These are phyloP conservation scores for Schwanniomyces pseudopolymorphus DNA, from an alignment of 805 yeast species.

Conservation along the genomic window DNA sequence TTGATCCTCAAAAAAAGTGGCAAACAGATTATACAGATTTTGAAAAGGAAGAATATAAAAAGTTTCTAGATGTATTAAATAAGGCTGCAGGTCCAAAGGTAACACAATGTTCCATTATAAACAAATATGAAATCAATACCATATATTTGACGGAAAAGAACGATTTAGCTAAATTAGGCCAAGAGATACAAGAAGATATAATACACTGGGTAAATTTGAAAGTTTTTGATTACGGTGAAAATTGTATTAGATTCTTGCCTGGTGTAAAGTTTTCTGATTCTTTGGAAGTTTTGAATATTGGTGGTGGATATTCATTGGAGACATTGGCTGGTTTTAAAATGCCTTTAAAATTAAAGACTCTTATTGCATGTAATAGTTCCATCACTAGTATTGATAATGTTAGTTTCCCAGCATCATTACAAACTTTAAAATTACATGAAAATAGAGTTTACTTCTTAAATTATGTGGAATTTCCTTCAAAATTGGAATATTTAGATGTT, in stretches of 20 bases:
- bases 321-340: slow-evolving; percentile 39
- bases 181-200: slow-evolving; percentile 38
- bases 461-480: slow-evolving; percentile 37
- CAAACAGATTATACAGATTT: slow-evolving; percentile 20
- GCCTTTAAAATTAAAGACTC: slow-evolving; percentile 28
- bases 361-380: slow-evolving; percentile 35
- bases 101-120: slow-evolving; percentile 37
- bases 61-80: slow-evolving; percentile 21
- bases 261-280: slow-evolving; percentile 40
- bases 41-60: slow-evolving; percentile 24
- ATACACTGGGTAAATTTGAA: slow-evolving; percentile 32
- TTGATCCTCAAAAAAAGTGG: slow-evolving; percentile 32
- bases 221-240: slow-evolving; percentile 37
- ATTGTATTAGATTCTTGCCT: slow-evolving; percentile 36
- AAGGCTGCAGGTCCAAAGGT: slow-evolving; percentile 27
- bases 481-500: slow-evolving; percentile 29
- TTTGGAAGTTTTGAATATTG: slow-evolving; percentile 36
- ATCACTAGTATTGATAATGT: slow-evolving; percentile 36
- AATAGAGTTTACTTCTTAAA: slow-evolving; percentile 39
- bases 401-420: slow-evolving; percentile 31
- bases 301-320: slow-evolving; percentile 40
- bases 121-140: slow-evolving; percentile 34
- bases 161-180: slow-evolving; percentile 31
- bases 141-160: slow-evolving; percentile 33
- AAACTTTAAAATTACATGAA: slow-evolving; percentile 32